These are phyloP conservation scores for Cercospora zeae-maydis DNA, from an alignment of 2,329 filamentous ascomycete genomes.

Conservation along the genomic window DNA sequence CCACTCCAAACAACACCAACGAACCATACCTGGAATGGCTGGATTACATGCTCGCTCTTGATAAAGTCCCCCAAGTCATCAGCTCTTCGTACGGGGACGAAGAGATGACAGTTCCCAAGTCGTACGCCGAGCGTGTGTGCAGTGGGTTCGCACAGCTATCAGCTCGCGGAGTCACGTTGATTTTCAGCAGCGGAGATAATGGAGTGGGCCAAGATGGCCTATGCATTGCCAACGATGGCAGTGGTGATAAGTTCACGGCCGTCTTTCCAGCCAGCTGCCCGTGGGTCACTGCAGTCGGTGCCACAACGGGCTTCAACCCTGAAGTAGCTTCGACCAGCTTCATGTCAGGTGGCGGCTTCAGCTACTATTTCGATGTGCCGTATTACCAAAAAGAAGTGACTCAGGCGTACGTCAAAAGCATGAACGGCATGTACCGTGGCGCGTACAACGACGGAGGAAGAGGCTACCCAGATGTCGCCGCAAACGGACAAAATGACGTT, in stretches of 20 bases:
- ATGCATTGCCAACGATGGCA: constrained; percentile 47
- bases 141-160: constrained; percentile 60
- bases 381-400: constrained; percentile 45
- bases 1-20: constrained; percentile 53
- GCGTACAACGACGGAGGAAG: constrained; percentile 46
- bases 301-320: constrained; percentile 42
- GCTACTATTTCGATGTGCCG: constrained; percentile 45
- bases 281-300: constrained; percentile 50
- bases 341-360: constrained; percentile 46
- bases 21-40: constrained; percentile 67
- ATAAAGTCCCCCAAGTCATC: constrained; percentile 59
- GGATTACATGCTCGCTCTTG: constrained; percentile 54
- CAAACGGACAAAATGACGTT: constrained; percentile 46
- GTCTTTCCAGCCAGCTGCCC: constrained; percentile 48
- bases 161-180: constrained; percentile 62
- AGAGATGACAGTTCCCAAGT: constrained; percentile 60
- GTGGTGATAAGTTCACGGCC: constrained; percentile 44
- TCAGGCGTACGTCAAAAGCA: constrained; percentile 40
- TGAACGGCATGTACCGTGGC: constrained; percentile 41
- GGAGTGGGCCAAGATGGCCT: constrained; percentile 52
- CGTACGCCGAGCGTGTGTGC: constrained; percentile 61
- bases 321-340: constrained; percentile 55
- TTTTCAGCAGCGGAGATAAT: constrained; percentile 61
- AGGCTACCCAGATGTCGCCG: constrained; percentile 48
- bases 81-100: constrained; percentile 65